Percentiles rank a stretch among this genome's conserved stretches.
Evolutionary conservation across 1,284 basidiomycete species (phyloP).

Genomic region (Neotropicomus parvogracilis): DNA sequence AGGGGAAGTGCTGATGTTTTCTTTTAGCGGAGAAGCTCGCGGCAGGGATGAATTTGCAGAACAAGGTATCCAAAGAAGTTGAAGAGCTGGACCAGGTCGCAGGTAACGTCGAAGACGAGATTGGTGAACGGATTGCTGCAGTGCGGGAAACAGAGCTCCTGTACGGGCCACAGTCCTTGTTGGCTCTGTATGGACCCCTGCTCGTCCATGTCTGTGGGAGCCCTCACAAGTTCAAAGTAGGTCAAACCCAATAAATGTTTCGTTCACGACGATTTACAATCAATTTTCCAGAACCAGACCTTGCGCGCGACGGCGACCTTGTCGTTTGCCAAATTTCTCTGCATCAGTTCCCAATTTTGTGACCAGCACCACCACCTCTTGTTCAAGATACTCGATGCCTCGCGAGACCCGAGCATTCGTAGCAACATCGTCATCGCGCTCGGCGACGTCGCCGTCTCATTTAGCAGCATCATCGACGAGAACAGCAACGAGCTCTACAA

Average conservation of each 20-base stretch:
- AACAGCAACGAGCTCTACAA: slow-evolving; percentile 95
- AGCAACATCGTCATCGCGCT: slow-evolving; percentile 97
- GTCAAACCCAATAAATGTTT: not conserved
- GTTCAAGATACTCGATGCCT: slow-evolving; percentile 91
- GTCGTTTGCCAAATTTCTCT: slow-evolving; percentile 94
- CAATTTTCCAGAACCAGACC: slow-evolving; percentile 64
- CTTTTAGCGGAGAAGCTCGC: slow-evolving; percentile 53
- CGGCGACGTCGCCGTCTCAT: slow-evolving; percentile 95
- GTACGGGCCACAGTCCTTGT: slow-evolving; percentile 79
- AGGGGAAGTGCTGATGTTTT: not conserved
- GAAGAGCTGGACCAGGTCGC: slow-evolving; percentile 97
- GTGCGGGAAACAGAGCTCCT: slow-evolving; percentile 88
- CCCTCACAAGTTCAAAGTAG: slow-evolving; percentile 83
- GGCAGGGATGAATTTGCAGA: slow-evolving; percentile 35
- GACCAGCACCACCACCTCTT: slow-evolving; percentile 85
- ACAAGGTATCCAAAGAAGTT: slow-evolving; percentile 55
- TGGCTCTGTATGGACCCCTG: slow-evolving; percentile 86
- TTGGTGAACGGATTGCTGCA: slow-evolving; percentile 84
- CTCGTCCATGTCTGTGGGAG: slow-evolving; percentile 87
- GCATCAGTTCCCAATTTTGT: slow-evolving; percentile 92
- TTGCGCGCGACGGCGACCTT: slow-evolving; percentile 86
- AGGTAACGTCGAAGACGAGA: slow-evolving; percentile 97
- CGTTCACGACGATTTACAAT: slow-evolving; percentile 7
- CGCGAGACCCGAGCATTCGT: slow-evolving; percentile 84
- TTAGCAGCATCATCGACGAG: slow-evolving; percentile 95